Percentiles rank a stretch among this genome's conserved stretches.
Evolutionary conservation across 2,329 filamentous ascomycete genomes (phyloP).

Genomic region (Aureobasidium pullulans): DNA sequence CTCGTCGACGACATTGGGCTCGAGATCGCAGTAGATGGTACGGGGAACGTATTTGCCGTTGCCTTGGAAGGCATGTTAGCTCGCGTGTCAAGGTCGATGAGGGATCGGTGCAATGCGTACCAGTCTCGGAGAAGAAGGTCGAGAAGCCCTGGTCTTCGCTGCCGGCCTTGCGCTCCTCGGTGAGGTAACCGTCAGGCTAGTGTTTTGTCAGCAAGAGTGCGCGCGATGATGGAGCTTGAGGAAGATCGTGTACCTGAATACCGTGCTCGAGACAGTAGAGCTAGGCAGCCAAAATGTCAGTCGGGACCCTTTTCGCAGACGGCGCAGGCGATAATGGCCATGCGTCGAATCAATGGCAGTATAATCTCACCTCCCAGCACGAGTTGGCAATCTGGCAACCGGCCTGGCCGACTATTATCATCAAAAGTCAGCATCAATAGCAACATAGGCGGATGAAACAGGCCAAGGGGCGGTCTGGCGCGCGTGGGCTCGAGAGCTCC

Average conservation of each 20-base stretch:
- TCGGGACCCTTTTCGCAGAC: constrained; percentile 1
- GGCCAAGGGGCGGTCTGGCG: constrained; percentile 34
- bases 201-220: constrained; percentile 18
- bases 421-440: constrained; percentile 43
- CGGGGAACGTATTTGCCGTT: constrained; percentile 98
- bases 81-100: constrained; percentile 47
- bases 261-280: constrained; percentile 99
- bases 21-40: constrained; percentile 98
- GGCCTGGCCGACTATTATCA: constrained; percentile 86
- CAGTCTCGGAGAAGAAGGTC: constrained; percentile 99
- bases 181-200: constrained; percentile 96
- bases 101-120: constrained; percentile 88
- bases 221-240: not conserved
- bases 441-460: constrained; percentile 9
- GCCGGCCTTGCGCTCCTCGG: constrained; percentile 90
- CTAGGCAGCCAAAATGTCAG: constrained; percentile 43
- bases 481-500: constrained; percentile 24
- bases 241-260: constrained; percentile 69
- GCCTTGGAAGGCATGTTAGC: constrained; percentile 46
- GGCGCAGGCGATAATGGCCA: not conserved
- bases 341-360: constrained; percentile 11
- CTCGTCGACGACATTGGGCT: constrained; percentile 99
- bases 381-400: constrained; percentile 99
- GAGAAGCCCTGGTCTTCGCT: constrained; percentile 97
- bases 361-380: constrained; percentile 92